phyloP scores from a whole-genome alignment of 768 basidiomycete genomes.

The Lentinula raphanica region DNA sequence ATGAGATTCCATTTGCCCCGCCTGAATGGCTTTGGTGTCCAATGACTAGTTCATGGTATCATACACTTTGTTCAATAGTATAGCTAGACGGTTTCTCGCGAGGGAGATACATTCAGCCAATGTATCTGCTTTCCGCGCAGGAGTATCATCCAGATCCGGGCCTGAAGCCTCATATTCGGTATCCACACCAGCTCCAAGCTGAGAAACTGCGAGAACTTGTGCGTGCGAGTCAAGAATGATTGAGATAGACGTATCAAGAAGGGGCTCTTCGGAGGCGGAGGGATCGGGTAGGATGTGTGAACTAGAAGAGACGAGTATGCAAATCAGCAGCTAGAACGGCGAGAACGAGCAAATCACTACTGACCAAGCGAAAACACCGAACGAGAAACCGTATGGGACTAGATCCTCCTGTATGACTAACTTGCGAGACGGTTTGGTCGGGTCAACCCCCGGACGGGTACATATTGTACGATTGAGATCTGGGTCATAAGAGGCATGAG shows the following conservation, averaged over 20 bases:
- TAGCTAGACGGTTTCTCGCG: conserved; percentile 4
- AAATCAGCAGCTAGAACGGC: background rate
- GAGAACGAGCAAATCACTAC: conserved; percentile 19
- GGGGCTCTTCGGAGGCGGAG: conserved; percentile 84
- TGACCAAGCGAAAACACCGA: conserved; percentile 81
- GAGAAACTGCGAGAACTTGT: conserved; percentile 45
- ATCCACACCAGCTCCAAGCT: conserved; percentile 42
- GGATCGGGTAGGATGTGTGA: conserved; percentile 74
- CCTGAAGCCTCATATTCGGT: conserved; percentile 13
- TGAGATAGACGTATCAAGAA: conserved; percentile 68
- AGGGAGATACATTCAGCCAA: conserved; percentile 1
- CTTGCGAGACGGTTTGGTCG: conserved; percentile 21
- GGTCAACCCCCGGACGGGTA: conserved; percentile 25
- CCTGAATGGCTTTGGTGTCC: too few species aligned
- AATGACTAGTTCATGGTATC: background rate
- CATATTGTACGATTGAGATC: conserved; percentile 62
- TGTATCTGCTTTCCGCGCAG: background rate
- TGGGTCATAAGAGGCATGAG: conserved; percentile 65
- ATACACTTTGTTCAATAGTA: background rate
- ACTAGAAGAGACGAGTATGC: conserved; percentile 31
- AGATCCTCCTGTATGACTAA: conserved; percentile 42
- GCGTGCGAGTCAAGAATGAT: conserved; percentile 51
- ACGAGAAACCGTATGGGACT: conserved; percentile 51
- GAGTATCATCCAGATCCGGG: conserved; percentile 8
- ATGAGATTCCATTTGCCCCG: background rate